A percentile compares a stretch with the other conserved stretches of the same genome.
Conservation (phyloP, 2,329 filamentous ascomycete genomes). For the Monilinia fructicola region DNA sequence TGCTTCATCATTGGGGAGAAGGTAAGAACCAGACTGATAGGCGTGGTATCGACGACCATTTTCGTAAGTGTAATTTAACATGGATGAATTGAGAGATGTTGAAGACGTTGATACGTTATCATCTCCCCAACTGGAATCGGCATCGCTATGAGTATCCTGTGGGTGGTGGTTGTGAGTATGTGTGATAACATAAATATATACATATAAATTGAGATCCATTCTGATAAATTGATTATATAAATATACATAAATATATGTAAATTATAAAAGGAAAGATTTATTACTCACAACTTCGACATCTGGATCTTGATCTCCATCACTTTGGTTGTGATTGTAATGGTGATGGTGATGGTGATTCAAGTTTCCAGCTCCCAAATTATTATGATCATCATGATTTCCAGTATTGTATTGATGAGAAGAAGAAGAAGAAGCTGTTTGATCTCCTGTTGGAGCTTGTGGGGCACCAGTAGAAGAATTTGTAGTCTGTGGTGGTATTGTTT, state of each 20-base stretch:
- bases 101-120: slow-evolving; percentile 3
- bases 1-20: slow-evolving; percentile 59
- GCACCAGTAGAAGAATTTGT: background rate
- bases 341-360: background rate
- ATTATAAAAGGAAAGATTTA: background rate
- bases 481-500: background rate
- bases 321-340: background rate
- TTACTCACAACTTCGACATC: slow-evolving; percentile 15
- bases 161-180: background rate
- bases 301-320: slow-evolving; percentile 15
- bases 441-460: background rate
- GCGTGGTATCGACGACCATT: slow-evolving; percentile 60
- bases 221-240: too few species aligned
- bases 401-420: background rate
- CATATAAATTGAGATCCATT: too few species aligned
- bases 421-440: background rate
- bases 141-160: slow-evolving; percentile 20
- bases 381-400: background rate
- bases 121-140: slow-evolving; percentile 15
- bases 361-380: too few species aligned
- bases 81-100: slow-evolving; percentile 37
- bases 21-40: slow-evolving; percentile 55
- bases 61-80: slow-evolving; percentile 54
- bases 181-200: background rate
- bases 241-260: too few species aligned